Percentiles rank a stretch among this genome's conserved stretches.
phyloP scores from a whole-genome alignment of 176 grass and related monocot genomes.

The Oryza glumipatula region DNA sequence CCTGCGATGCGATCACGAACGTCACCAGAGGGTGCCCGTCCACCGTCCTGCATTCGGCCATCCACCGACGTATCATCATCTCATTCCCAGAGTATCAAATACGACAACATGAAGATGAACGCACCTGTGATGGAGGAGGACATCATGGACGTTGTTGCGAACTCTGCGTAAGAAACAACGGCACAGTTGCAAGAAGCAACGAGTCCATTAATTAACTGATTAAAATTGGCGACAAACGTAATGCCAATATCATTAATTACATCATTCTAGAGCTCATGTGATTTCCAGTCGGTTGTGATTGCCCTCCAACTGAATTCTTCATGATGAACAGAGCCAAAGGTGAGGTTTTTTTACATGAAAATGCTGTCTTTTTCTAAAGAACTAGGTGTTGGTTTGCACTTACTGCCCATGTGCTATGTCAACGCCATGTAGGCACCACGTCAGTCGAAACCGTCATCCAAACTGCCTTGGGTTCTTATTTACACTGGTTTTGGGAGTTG shows the following conservation, averaged over 20 bases:
- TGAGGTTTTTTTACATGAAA: not conserved
- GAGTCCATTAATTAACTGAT: not conserved
- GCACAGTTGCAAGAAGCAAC: not conserved
- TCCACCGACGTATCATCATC: not conserved
- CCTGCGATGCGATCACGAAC: conserved; percentile 75
- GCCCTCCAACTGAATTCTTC: conserved; percentile 90
- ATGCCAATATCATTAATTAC: conserved; percentile 40
- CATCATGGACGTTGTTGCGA: conserved; percentile 69
- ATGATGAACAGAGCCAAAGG: not conserved
- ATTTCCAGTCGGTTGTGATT: conserved; percentile 73
- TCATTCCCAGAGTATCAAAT: not conserved
- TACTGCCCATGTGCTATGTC: conserved; percentile 72
- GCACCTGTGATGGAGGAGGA: conserved; percentile 82
- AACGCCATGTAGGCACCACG: too few relatives aligned
- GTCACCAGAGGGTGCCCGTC: conserved; percentile 61
- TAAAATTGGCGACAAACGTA: not conserved
- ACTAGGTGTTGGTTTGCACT: conserved; percentile 33
- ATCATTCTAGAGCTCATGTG: conserved; percentile 83
- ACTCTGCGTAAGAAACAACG: conserved; percentile 36
- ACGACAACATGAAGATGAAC: not conserved
- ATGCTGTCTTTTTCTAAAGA: not conserved
- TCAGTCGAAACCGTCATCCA: too few relatives aligned
- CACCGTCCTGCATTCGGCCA: conserved; percentile 50
- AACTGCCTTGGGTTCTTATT: too few relatives aligned
- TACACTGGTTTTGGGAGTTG: too few relatives aligned